Evolutionary conservation across 495 filamentous ascomycete genomes (phyloP), one percentile per base, ranked within the genome.

Genomic region (Tuber microsphaerosporum): DNA sequence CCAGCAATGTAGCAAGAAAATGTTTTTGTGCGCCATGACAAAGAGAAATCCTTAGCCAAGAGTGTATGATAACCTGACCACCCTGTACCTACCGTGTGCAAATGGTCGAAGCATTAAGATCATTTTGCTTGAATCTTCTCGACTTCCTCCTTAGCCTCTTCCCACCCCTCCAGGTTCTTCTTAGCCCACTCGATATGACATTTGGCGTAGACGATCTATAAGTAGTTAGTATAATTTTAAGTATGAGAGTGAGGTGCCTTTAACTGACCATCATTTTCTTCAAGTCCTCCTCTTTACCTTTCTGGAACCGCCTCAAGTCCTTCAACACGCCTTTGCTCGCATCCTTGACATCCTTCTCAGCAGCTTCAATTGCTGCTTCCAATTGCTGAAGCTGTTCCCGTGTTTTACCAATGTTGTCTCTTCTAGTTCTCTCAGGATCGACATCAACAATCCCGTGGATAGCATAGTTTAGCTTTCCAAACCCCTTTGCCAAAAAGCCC

Each of bases 181-280:
- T 91, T 93, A n/a, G 95, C 96, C 95, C 95, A 99, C 83, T 98
- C 93, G 75, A 99, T 91, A 83, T 99, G 95, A 83, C 91, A 94
- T 81, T 90, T 91, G 17, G 95, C 95, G 82, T 97, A 99, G 69
- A 93, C 92, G 78, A 97, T 88, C 94, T 98, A 75, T 31, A 20
- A 56, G 5, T 14, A 3, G 42, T 79, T 71, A 79, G 70, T 43
- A 26, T 8, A 65, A 65, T 34, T 17, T 4, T 26, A 7, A 4
- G 51, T 2, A 65, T 34, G n/a, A 45, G 73, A 73, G 71, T 73
- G 71, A 73, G 12, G 14, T 75, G 42, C 41, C 43, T 42, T 22
- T 31, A 76, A 85, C 91, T 84, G 88, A 97, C 94, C 94, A 99
- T 97, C 83, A 97, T 97, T 68, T 92, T 88, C 80, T 89, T 93